Base-by-base conservation (phyloP, 768 basidiomycete species). In the Boletus reticulatus region DNA sequence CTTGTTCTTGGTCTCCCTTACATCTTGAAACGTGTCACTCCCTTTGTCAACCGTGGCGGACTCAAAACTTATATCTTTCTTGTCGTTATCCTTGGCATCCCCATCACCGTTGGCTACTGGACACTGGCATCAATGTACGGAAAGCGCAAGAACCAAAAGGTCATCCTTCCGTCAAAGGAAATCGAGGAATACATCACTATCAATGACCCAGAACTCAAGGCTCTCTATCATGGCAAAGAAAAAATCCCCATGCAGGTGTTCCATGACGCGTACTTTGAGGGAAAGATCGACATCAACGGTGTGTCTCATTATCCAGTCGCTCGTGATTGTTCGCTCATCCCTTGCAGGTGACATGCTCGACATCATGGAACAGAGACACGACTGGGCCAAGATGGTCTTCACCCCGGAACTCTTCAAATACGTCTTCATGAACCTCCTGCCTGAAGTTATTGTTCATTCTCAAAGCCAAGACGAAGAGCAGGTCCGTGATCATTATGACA, bases 211-310 rank as follows among this genome's bases (percentile, higher is more conserved):
- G 88, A 86, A 56, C 81, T 98, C 69, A 90, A 85, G 77, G 78
- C 80, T 31, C 78, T 84, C 56, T 98, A 95, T 76, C 73, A 83
- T 32, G 88, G 86, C 60, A 90, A 87, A 74, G 83, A 85, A 63
- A 98, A 97, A 75, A 98, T 99, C 55, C 94, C 94, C 49, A 95
- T 97, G 88, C 96, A 99, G 75, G 75, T 90, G 62, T 96, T 97
- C 80, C 88, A 98, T 69, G 97, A 99, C 78, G 92, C 93, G 59
- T 98, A 89, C 76, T 98, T 99, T 70, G 94, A 95, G 48, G 88
- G 88, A 47, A 98, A 98, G 76, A 84, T 95, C 57, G 95, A 98
- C 53, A 90, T 99, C 72, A 99, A 98, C 48, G 94, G 96, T 90
- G 43, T 39, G 80, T 72, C 47, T 43, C 7, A 0, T 6, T 2